These are phyloP conservation scores for Neoboletus subvelutipes DNA, from an alignment of 768 basidiomycete genomes.

Conservation along the genomic window DNA sequence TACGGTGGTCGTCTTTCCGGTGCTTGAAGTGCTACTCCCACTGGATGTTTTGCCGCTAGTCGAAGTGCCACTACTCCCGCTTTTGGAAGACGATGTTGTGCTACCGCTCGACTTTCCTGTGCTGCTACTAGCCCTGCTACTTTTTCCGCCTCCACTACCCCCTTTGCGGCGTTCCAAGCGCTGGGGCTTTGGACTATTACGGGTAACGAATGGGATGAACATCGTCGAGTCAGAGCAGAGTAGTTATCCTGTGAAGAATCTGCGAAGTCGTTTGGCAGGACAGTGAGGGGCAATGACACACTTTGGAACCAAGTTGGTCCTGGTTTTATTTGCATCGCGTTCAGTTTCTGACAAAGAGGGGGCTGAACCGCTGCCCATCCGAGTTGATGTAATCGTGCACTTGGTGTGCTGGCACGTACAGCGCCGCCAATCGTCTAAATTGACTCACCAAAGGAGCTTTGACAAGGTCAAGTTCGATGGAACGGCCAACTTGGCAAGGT, in stretches of 20 bases:
- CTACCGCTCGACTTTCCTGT: conserved; percentile 14
- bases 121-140: conserved; percentile 13
- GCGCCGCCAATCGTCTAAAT: no score
- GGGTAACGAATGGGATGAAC: conserved; percentile 22
- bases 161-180: conserved; percentile 32
- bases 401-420: no score
- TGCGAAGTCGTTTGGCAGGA: background rate
- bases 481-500: no score
- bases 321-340: background rate
- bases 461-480: no score
- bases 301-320: no score
- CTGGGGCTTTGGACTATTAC: background rate
- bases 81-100: conserved; percentile 5
- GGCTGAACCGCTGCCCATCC: background rate
- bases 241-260: background rate
- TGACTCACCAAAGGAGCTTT: no score
- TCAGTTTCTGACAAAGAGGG: background rate
- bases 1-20: conserved; percentile 14
- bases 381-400: no score
- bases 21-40: conserved; percentile 1
- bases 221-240: conserved; percentile 2
- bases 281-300: background rate
- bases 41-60: conserved; percentile 1
- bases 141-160: conserved; percentile 29
- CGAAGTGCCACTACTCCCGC: conserved; percentile 1